Conservation (phyloP, 495 filamentous ascomycete genomes). For the Lasiosphaeria hispida region DNA sequence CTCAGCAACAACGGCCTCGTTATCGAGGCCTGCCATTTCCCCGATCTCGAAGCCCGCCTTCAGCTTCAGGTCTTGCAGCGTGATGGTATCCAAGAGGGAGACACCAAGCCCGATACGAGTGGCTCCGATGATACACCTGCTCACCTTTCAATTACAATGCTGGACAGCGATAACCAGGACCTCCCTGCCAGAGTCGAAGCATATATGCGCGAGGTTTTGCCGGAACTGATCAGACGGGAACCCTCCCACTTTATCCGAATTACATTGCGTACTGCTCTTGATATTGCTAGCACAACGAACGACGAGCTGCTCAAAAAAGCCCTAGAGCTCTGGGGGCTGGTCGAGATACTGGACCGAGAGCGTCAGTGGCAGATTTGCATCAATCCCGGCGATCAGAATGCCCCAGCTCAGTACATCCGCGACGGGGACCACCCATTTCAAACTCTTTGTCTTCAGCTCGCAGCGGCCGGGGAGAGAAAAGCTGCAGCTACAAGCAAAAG, state of each 20-base stretch:
- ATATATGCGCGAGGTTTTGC: slow-evolving; percentile 66
- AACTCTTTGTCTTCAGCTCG: slow-evolving; percentile 65
- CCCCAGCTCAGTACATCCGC: slow-evolving; percentile 35
- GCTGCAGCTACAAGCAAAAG: slow-evolving; percentile 62
- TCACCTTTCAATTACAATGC: slow-evolving; percentile 49
- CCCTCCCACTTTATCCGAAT: slow-evolving; percentile 64
- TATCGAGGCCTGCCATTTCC: slow-evolving; percentile 69
- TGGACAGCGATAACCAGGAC: slow-evolving; percentile 68
- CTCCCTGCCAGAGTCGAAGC: slow-evolving; percentile 62
- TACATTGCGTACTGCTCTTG: slow-evolving; percentile 60
- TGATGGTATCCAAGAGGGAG: slow-evolving; percentile 43
- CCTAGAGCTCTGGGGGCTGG: slow-evolving; percentile 74
- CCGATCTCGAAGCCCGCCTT: slow-evolving; percentile 53
- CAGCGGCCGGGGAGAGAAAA: slow-evolving; percentile 70
- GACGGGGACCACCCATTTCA: slow-evolving; percentile 43
- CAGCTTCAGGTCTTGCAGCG: slow-evolving; percentile 55
- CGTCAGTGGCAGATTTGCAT: slow-evolving; percentile 61
- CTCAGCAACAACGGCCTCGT: slow-evolving; percentile 57
- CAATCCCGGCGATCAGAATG: slow-evolving; percentile 30
- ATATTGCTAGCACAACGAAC: slow-evolving; percentile 54
- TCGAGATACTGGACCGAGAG: slow-evolving; percentile 69
- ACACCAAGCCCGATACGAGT: slow-evolving; percentile 36
- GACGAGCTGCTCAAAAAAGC: slow-evolving; percentile 63
- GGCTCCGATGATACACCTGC: slow-evolving; percentile 31
- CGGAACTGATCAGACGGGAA: slow-evolving; percentile 62